Conservation (phyloP, 352 stramenopile genomes). For the Globisporangium apiculatum region DNA sequence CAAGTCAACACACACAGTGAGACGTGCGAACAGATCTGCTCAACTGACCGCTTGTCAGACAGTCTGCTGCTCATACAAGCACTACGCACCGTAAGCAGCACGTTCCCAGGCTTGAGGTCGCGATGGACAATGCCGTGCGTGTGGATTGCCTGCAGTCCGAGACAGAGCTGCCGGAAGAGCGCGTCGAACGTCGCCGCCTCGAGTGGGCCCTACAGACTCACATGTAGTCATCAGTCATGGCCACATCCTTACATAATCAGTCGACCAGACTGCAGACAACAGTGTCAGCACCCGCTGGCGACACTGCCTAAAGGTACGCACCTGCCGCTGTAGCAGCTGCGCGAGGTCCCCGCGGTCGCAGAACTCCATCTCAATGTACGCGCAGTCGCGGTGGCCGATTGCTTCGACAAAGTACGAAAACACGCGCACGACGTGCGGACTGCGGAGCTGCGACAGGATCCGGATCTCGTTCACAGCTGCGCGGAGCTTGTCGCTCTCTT, state of each 20-base stretch:
- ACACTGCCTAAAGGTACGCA: slow-evolving; percentile 1
- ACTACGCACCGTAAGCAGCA: slow-evolving; percentile 54
- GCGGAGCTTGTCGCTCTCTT: slow-evolving; percentile 76
- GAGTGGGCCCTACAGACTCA: slow-evolving; percentile 24
- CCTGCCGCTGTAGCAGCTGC: slow-evolving; percentile 28
- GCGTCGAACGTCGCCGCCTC: slow-evolving; percentile 36
- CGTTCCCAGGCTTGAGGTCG: slow-evolving; percentile 73
- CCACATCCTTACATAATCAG: neutral
- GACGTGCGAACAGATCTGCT: no score
- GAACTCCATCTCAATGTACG: slow-evolving; percentile 83
- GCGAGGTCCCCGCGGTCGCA: slow-evolving; percentile 56
- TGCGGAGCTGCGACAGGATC: slow-evolving; percentile 48
- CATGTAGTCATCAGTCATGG: no score
- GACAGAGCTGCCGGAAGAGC: slow-evolving; percentile 64
- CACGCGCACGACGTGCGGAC: slow-evolving; percentile 64
- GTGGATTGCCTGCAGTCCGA: slow-evolving; percentile 64
- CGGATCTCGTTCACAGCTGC: slow-evolving; percentile 76
- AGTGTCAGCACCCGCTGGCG: no score
- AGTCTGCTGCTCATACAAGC: no score
- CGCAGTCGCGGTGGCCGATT: slow-evolving; percentile 66
- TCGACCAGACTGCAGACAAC: no score
- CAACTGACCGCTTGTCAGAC: no score
- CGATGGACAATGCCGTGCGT: slow-evolving; percentile 57
- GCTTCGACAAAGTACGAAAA: slow-evolving; percentile 72
- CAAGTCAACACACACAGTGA: neutral